Conservation (phyloP, 176 grass and related monocot genomes). For the Zea luxurians region DNA sequence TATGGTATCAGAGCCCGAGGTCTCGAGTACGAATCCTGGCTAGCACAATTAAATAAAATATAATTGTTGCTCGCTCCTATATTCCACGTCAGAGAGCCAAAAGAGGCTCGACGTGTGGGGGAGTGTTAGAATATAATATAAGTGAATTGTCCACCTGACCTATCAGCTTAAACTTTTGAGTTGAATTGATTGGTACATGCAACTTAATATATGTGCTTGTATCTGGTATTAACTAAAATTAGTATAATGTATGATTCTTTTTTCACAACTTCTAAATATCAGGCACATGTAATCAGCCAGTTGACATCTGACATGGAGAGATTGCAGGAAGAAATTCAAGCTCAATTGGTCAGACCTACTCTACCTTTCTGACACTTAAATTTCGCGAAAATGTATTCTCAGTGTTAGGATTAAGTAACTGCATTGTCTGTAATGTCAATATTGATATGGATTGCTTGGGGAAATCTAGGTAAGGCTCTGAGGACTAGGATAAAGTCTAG, state of each 20-base stretch:
- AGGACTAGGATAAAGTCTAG: not conserved
- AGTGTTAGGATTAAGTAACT: constrained; percentile 4
- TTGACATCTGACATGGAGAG: constrained; percentile 90
- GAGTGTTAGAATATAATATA: no score
- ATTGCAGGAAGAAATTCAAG: constrained; percentile 85
- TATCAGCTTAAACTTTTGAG: no score
- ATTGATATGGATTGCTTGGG: constrained; percentile 12
- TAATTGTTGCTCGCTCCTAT: no score
- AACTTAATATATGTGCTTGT: not conserved
- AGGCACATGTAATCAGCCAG: constrained; percentile 87
- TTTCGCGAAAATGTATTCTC: constrained; percentile 2
- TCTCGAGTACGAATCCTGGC: no score
- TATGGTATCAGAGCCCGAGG: no score
- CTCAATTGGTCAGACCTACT: constrained; percentile 73
- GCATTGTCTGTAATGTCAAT: not conserved
- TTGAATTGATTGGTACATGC: no score
- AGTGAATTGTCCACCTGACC: no score
- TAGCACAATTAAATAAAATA: no score
- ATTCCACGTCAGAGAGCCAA: no score
- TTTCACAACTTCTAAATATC: constrained; percentile 23
- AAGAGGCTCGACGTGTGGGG: no score
- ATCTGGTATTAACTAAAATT: not conserved
- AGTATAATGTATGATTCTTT: not conserved
- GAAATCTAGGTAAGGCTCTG: not conserved
- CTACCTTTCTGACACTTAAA: constrained; percentile 26